A percentile compares a stretch with the other conserved stretches of the same genome.
Evolutionary conservation across 1,284 basidiomycete genomes (phyloP).

Genomic region (Chondrostereum purpureum): DNA sequence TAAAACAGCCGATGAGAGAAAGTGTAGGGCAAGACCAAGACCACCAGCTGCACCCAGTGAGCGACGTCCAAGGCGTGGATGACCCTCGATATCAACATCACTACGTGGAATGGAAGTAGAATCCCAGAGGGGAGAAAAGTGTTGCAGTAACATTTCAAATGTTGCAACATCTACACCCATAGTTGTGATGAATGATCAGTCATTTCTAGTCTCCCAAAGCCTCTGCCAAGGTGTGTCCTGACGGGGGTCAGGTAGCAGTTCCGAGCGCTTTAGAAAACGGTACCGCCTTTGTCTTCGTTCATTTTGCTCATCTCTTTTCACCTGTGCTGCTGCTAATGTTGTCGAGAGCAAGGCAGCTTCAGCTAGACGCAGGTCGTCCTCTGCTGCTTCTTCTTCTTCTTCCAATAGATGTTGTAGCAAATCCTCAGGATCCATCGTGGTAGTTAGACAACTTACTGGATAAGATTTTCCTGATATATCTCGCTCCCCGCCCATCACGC

Average conservation of each 20-base stretch:
- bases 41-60: conserved; percentile 42
- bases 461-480: no score
- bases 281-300: neutral
- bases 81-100: conserved; percentile 22
- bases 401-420: no score
- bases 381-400: no score
- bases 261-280: conserved; percentile 12
- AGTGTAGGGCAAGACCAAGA: conserved; percentile 40
- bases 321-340: no score
- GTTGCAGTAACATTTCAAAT: conserved; percentile 10
- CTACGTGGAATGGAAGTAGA: conserved; percentile 25
- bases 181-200: conserved; percentile 39
- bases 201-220: conserved; percentile 23
- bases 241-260: conserved; percentile 29
- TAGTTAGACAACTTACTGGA: no score
- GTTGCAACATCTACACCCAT: conserved; percentile 36
- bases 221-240: conserved; percentile 30
- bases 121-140: conserved; percentile 31
- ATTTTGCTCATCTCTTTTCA: no score
- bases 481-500: no score
- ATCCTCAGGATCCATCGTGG: no score
- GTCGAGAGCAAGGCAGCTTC: no score
- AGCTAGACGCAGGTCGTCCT: no score
- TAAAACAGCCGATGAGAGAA: conserved; percentile 32
- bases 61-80: conserved; percentile 22